phyloP scores from a whole-genome alignment of 2,329 filamentous ascomycete genomes.

The Cladosporium austrohemisphaericum region DNA sequence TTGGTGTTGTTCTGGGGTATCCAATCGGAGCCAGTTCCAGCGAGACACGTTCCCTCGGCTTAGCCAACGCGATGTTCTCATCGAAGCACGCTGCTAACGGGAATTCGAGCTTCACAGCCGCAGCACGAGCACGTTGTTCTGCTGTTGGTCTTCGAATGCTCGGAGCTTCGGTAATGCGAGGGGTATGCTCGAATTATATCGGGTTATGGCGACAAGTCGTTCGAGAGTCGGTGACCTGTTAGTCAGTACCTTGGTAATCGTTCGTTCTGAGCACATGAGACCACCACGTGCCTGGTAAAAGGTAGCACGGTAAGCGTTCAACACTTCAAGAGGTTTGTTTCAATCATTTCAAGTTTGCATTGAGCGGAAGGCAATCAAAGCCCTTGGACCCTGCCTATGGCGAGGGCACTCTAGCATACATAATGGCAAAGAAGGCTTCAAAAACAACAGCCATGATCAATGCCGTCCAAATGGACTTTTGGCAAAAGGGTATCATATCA shows the following conservation, averaged over 20 bases:
- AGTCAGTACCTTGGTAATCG: not conserved
- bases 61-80: slow-evolving; percentile 8
- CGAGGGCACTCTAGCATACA: slow-evolving; percentile 30
- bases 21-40: slow-evolving; percentile 10
- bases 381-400: slow-evolving; percentile 29
- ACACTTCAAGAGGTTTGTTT: slow-evolving; percentile 6
- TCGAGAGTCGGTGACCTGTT: not conserved
- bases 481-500: slow-evolving; percentile 16
- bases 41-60: slow-evolving; percentile 3
- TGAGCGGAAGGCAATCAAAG: slow-evolving; percentile 17
- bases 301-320: slow-evolving; percentile 1
- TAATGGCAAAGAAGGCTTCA: slow-evolving; percentile 23
- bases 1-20: slow-evolving; percentile 7
- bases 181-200: not conserved
- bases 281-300: not conserved
- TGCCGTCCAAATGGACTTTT: slow-evolving; percentile 6
- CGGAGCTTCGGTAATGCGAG: slow-evolving; percentile 2
- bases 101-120: not conserved
- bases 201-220: not conserved
- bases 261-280: slow-evolving; percentile 3
- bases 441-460: slow-evolving; percentile 28
- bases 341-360: slow-evolving; percentile 16
- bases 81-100: slow-evolving; percentile 3
- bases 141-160: not conserved
- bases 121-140: slow-evolving; percentile 7